Conservation (phyloP, 2,329 filamentous ascomycete genomes). For the Paecilomyces formosus region DNA sequence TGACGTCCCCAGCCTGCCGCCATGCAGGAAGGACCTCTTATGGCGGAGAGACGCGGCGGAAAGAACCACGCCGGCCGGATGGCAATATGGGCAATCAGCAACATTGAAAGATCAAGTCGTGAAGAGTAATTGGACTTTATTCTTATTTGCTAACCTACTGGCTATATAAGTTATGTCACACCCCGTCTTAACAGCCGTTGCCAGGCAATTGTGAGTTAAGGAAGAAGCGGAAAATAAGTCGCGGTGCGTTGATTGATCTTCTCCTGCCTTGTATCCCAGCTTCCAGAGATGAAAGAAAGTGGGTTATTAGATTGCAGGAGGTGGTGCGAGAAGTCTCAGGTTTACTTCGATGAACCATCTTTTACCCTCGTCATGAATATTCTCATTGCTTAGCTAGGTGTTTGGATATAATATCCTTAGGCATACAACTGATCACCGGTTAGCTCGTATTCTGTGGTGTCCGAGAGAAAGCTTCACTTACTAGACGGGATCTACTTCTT, state of each 20-base stretch:
- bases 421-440: slow-evolving; percentile 54
- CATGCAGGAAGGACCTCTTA: slow-evolving; percentile 2
- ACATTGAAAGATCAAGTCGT: background rate
- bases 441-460: slow-evolving; percentile 9
- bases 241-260: slow-evolving; percentile 40
- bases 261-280: slow-evolving; percentile 66
- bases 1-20: background rate
- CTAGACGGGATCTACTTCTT: slow-evolving; percentile 83
- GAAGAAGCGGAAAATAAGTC: slow-evolving; percentile 32
- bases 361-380: slow-evolving; percentile 1
- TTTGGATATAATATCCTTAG: slow-evolving; percentile 57
- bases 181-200: slow-evolving; percentile 31
- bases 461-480: slow-evolving; percentile 33
- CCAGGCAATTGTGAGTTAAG: slow-evolving; percentile 26
- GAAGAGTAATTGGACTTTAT: background rate
- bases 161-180: slow-evolving; percentile 24
- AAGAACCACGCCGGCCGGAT: background rate
- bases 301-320: slow-evolving; percentile 69
- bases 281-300: slow-evolving; percentile 44
- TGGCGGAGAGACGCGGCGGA: background rate
- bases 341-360: background rate
- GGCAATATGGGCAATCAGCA: background rate
- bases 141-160: background rate
- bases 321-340: slow-evolving; percentile 9
- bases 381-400: slow-evolving; percentile 41